Evolutionary conservation across 768 basidiomycete genomes (phyloP).

Genomic region (Crassisporium funariophilum): DNA sequence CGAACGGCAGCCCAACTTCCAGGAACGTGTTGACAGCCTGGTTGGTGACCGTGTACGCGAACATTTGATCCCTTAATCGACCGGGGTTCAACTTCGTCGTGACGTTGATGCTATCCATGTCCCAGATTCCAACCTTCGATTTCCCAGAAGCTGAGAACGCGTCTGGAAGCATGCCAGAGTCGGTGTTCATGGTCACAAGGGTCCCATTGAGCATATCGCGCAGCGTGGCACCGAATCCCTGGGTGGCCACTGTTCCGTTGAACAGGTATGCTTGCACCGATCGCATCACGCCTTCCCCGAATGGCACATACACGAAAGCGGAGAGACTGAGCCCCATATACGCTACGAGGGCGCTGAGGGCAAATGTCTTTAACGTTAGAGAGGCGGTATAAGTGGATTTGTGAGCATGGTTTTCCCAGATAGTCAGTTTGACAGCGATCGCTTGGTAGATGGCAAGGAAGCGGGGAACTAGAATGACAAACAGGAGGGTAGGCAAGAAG

Average conservation of each 20-base stretch:
- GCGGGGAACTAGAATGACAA: constrained; percentile 78
- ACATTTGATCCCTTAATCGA: constrained; percentile 88
- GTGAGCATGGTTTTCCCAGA: constrained; percentile 92
- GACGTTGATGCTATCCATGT: constrained; percentile 50
- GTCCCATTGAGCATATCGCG: constrained; percentile 34
- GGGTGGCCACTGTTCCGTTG: constrained; percentile 21
- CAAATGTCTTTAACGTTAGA: constrained; percentile 89
- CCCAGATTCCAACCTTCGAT: constrained; percentile 43
- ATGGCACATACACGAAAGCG: constrained; percentile 96
- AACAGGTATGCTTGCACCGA: constrained; percentile 48
- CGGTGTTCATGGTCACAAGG: constrained; percentile 8
- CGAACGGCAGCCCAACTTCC: constrained; percentile 81
- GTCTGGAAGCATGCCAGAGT: constrained; percentile 5
- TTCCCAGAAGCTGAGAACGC: constrained; percentile 10
- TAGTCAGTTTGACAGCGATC: constrained; percentile 68
- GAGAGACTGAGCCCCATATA: constrained; percentile 90
- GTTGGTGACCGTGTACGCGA: constrained; percentile 89
- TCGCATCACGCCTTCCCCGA: constrained; percentile 83
- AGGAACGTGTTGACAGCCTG: constrained; percentile 78
- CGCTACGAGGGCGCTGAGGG: constrained; percentile 84
- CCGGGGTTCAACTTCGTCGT: constrained; percentile 63
- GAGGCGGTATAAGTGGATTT: constrained; percentile 76
- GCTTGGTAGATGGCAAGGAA: constrained; percentile 73
- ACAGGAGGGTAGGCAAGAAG: constrained; percentile 82
- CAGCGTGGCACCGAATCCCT: constrained; percentile 23